Percentiles rank a stretch among this genome's conserved stretches.
These are phyloP conservation scores for Aspergillus pseudonomiae DNA, from an alignment of 2,329 filamentous ascomycete genomes.

Conservation along the genomic window DNA sequence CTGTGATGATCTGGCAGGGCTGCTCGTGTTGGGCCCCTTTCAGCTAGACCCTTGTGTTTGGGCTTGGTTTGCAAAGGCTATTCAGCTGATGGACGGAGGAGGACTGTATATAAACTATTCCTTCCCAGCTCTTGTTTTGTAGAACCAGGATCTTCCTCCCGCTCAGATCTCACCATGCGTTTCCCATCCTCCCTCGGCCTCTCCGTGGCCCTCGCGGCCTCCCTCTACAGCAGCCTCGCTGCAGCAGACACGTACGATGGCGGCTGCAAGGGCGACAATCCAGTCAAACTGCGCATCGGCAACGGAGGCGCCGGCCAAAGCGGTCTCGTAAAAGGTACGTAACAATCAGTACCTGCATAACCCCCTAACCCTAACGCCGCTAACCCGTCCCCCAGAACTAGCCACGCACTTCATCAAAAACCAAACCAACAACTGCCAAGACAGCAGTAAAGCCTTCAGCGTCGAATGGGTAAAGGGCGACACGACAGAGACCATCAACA, in stretches of 20 bases:
- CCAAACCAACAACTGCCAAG: constrained; percentile 17
- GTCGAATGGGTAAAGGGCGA: constrained; percentile 53
- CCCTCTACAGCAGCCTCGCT: background rate
- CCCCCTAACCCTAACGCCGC: background rate
- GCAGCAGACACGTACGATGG: constrained; percentile 14
- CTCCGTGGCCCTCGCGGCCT: background rate
- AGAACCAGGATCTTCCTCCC: too few species aligned
- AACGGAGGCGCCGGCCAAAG: constrained; percentile 39
- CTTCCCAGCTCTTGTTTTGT: too few species aligned
- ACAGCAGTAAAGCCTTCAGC: constrained; percentile 35
- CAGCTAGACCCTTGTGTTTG: too few species aligned
- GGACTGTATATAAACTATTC: too few species aligned
- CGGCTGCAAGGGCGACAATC: constrained; percentile 5
- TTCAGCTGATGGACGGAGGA: too few species aligned
- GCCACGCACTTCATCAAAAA: constrained; percentile 43
- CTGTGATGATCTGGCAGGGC: too few species aligned
- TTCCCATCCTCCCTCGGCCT: background rate
- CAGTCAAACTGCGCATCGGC: constrained; percentile 32
- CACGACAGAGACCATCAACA: constrained; percentile 50
- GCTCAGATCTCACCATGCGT: background rate
- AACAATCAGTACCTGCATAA: background rate
- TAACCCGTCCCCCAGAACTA: constrained; percentile 19
- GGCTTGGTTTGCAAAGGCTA: too few species aligned
- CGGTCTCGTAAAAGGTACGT: constrained; percentile 29
- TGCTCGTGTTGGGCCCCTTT: too few species aligned